A percentile compares a stretch with the other conserved stretches of the same genome.
Evolutionary conservation across 345 rosid species (phyloP).

Genomic region (Arabidopsis thaliana): DNA sequence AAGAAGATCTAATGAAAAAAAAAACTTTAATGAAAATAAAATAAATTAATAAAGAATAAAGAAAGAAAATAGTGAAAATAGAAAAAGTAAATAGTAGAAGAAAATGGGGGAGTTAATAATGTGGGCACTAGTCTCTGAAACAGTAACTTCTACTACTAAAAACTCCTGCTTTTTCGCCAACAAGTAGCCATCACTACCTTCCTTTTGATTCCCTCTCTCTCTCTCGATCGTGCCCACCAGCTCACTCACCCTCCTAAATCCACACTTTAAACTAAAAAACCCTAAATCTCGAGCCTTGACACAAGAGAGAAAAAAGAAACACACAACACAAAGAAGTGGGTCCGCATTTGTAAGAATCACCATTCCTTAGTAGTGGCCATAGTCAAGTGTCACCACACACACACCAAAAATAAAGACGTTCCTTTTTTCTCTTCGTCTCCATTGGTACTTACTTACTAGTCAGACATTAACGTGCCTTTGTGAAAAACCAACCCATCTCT

Average conservation of each 20-base stretch:
- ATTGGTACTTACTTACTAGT: conserved; percentile 33
- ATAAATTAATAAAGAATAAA: neutral
- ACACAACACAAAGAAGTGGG: conserved; percentile 24
- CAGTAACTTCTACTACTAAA: neutral
- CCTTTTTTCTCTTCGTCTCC: conserved; percentile 34
- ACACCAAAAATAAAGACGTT: conserved; percentile 16
- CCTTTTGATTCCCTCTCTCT: conserved; percentile 9
- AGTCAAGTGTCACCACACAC: conserved; percentile 30
- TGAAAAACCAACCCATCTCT: conserved; percentile 28
- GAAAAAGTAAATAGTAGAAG: conserved; percentile 26
- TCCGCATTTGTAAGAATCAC: conserved; percentile 29
- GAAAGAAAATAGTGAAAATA: neutral
- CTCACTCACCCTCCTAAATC: conserved; percentile 28
- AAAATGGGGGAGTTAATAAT: conserved; percentile 30
- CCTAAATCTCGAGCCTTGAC: conserved; percentile 21
- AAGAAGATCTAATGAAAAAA: neutral
- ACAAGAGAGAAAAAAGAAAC: neutral
- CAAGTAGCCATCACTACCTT: conserved; percentile 34
- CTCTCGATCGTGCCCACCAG: conserved; percentile 43
- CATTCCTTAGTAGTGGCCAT: conserved; percentile 24
- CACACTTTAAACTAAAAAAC: conserved; percentile 12
- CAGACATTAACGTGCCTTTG: conserved; percentile 44
- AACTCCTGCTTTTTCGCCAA: conserved; percentile 4
- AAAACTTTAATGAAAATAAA: neutral
- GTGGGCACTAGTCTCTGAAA: conserved; percentile 20